A percentile compares a stretch with the other conserved stretches of the same genome.
Evolutionary conservation across 331 rosid genomes (phyloP).

Genomic region (Pyrus hybrid): DNA sequence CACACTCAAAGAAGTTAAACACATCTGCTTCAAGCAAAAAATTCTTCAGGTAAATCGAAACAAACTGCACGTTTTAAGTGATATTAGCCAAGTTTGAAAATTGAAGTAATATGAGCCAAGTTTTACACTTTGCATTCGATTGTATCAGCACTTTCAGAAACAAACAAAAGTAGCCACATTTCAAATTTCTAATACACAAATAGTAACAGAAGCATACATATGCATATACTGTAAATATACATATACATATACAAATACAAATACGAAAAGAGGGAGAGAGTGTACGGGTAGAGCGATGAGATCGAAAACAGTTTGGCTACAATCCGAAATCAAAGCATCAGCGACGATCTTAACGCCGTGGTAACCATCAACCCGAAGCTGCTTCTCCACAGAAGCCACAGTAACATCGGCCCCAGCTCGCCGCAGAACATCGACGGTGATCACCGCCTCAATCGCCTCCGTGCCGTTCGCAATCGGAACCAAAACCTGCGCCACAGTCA

Average conservation of each 20-base stretch:
- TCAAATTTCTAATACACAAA: not conserved
- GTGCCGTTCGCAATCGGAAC: slow-evolving; percentile 84
- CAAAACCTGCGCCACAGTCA: slow-evolving; percentile 35
- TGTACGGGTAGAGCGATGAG: slow-evolving; percentile 74
- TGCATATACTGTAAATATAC: no score
- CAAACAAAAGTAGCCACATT: not conserved
- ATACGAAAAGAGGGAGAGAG: not conserved
- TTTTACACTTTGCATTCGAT: not conserved
- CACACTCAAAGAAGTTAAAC: not conserved
- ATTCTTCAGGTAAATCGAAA: not conserved
- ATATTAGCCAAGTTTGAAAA: not conserved
- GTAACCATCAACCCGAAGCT: slow-evolving; percentile 53
- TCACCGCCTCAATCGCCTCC: slow-evolving; percentile 89
- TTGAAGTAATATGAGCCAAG: not conserved
- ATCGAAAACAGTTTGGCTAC: slow-evolving; percentile 46
- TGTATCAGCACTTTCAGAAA: not conserved
- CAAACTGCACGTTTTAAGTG: not conserved
- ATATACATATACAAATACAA: no score
- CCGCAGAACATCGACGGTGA: slow-evolving; percentile 70
- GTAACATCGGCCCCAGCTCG: slow-evolving; percentile 89
- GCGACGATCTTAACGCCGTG: slow-evolving; percentile 69
- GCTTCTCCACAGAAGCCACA: slow-evolving; percentile 61
- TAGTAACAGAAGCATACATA: not conserved
- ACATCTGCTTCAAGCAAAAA: not conserved
- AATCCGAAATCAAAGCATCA: slow-evolving; percentile 57